Base-by-base conservation (phyloP, 495 filamentous ascomycete species). In the Pyrenula aspistea region DNA sequence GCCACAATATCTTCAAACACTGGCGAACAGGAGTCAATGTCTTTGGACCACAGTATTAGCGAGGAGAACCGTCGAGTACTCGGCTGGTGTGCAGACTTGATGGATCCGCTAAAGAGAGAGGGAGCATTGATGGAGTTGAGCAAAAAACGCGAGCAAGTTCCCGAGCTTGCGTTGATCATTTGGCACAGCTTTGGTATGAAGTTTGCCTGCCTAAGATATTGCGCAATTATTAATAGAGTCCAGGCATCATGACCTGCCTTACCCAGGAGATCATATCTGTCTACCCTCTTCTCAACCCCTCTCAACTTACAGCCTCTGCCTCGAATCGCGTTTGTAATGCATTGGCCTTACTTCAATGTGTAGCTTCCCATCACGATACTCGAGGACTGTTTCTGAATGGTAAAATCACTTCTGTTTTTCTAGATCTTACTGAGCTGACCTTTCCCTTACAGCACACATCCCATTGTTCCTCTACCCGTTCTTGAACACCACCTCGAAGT, bases 201-300 rank as follows among this genome's bases (percentile, higher is more conserved):
- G n/a, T n/a, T n/a, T 61, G 54, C 23, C 58, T 55, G 19, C 47
- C 21, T 31, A 54, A 50, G 22, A 48, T 58, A 58, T 62, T 55
- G 69, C 56, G 53, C 51, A 51, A 53, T 62, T 60, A 61, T 65
- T 55, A 58, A 62, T 51, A 62, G 31, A n/a, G 15, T 53, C 53
- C 67, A 97, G 92, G 93, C 61, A 94, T 99, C 56, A 99, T 99
- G 93, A 95, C 93, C 24, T 92, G 90, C 24, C 75, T 99, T 12
- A 81, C 97, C 53, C 93, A 97, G 67, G 93, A 99, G 73, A 99
- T 99, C 61, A 99, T 97, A 64, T 96, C 92, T 11, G 93, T 99
- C 23, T 99, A 99, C 63, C 94, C 89, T 12, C 78, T 97, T 8
- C 81, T 99, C 65, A 97, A 95, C 70, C 93, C 94, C 2, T 96